Evolutionary conservation across 345 rosid species (phyloP).

Genomic region (Trapa incisa): DNA sequence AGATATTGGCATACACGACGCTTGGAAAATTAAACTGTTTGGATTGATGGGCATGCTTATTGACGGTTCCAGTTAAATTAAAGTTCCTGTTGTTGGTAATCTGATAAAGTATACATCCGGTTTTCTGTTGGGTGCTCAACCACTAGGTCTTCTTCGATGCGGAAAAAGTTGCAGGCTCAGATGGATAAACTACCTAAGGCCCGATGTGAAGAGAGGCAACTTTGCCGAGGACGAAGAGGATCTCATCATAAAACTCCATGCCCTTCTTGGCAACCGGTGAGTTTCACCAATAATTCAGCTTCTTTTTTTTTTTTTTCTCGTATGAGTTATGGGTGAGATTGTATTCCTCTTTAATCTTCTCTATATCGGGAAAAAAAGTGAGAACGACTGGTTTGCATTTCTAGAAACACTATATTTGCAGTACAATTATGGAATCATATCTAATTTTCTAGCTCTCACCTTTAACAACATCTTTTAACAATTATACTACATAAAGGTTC

Average conservation of each 20-base stretch:
- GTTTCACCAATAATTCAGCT: not conserved
- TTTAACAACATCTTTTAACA: not conserved
- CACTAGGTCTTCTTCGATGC: constrained; percentile 29
- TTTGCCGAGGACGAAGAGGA: constrained; percentile 40
- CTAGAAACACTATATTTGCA: not conserved
- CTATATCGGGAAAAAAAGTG: not conserved
- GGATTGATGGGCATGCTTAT: too few species aligned
- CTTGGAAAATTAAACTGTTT: too few species aligned
- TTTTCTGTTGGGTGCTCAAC: not conserved
- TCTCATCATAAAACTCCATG: constrained; percentile 40
- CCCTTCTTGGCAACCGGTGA: constrained; percentile 34
- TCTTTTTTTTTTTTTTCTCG: not conserved
- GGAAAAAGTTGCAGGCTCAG: constrained; percentile 36
- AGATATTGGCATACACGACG: too few species aligned
- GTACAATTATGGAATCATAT: not conserved
- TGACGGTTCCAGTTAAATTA: not conserved
- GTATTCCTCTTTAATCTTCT: not conserved
- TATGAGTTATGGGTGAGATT: too few species aligned
- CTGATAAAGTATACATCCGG: too few species aligned
- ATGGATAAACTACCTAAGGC: constrained; percentile 38
- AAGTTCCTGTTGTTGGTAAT: too few species aligned
- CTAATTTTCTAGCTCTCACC: not conserved
- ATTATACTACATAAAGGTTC: not conserved
- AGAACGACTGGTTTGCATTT: not conserved
- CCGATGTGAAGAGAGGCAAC: constrained; percentile 32